These are phyloP conservation scores for Synchytrium microbalum DNA, from an alignment of 371 early-diverging fungal species.

Conservation along the genomic window DNA sequence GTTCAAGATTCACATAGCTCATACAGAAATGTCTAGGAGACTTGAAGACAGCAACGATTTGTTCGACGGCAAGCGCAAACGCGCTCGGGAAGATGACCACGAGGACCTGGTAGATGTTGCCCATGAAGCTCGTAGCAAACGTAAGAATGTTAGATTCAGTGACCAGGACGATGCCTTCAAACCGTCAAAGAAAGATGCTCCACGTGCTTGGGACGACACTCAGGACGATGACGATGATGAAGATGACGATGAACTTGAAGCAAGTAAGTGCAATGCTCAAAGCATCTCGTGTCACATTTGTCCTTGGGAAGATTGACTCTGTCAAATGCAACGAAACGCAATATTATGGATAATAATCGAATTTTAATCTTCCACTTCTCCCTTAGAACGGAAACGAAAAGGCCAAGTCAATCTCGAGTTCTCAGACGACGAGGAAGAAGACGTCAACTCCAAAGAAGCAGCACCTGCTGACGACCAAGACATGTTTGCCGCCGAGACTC, in stretches of 20 bases:
- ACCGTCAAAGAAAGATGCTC: constrained; percentile 19
- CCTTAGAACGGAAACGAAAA: constrained; percentile 6
- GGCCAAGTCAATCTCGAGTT: constrained; percentile 5
- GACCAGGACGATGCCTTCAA: constrained; percentile 7
- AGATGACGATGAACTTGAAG: constrained; percentile 11
- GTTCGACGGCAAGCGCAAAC: neutral
- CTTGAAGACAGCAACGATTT: neutral
- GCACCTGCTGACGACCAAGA: constrained; percentile 19
- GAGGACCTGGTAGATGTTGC: neutral
- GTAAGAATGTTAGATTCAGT: neutral
- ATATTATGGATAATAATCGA: no score
- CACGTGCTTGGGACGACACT: constrained; percentile 20
- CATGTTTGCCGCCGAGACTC: constrained; percentile 46
- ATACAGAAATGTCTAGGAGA: no score
- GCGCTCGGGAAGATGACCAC: neutral
- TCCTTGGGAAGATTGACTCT: no score
- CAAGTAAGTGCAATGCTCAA: neutral
- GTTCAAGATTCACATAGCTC: no score
- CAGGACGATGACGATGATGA: constrained; percentile 24
- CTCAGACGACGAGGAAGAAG: constrained; percentile 8
- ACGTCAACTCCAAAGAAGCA: neutral
- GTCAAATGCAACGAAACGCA: no score
- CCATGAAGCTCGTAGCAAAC: neutral
- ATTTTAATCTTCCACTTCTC: constrained; percentile 15
- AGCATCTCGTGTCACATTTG: neutral